These are phyloP conservation scores for Daedaleopsis sinensis DNA, from an alignment of 768 basidiomycete genomes.

Conservation along the genomic window DNA sequence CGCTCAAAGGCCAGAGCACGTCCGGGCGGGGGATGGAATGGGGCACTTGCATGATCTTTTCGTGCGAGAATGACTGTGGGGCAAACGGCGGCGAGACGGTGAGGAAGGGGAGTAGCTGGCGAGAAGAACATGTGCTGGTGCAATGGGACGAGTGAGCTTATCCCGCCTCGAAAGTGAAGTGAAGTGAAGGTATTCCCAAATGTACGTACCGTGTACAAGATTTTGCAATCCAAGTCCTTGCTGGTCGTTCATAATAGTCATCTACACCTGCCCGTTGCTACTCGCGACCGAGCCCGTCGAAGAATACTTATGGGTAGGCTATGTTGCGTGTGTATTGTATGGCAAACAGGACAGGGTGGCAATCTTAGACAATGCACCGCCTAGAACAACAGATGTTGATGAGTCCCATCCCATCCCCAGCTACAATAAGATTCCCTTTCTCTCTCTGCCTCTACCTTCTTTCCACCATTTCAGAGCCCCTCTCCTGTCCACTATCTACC, in stretches of 20 bases:
- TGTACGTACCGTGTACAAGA: too few species aligned
- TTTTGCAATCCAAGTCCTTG: too few species aligned
- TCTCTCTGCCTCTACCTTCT: not conserved
- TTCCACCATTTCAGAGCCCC: not conserved
- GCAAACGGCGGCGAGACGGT: constrained; percentile 37
- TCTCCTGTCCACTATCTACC: not conserved
- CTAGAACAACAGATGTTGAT: not conserved
- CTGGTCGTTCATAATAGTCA: too few species aligned
- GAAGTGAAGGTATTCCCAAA: not conserved
- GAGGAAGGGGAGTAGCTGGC: constrained; percentile 54
- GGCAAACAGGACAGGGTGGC: not conserved
- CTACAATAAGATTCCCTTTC: not conserved
- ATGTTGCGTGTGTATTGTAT: not conserved
- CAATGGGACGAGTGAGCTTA: constrained; percentile 68
- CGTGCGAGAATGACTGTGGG: constrained; percentile 73
- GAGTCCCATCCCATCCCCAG: not conserved
- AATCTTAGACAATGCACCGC: constrained; percentile 12
- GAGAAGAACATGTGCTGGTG: constrained; percentile 73
- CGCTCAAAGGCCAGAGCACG: constrained; percentile 49
- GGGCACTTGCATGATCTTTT: constrained; percentile 91
- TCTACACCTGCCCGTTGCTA: not conserved
- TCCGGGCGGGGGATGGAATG: constrained; percentile 83
- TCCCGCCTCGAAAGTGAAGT: not conserved
- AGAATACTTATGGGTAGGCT: not conserved
- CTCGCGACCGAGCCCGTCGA: not conserved